Evolutionary conservation across 805 yeast genomes (phyloP).

Genomic region (Torulaspora maleeae): DNA sequence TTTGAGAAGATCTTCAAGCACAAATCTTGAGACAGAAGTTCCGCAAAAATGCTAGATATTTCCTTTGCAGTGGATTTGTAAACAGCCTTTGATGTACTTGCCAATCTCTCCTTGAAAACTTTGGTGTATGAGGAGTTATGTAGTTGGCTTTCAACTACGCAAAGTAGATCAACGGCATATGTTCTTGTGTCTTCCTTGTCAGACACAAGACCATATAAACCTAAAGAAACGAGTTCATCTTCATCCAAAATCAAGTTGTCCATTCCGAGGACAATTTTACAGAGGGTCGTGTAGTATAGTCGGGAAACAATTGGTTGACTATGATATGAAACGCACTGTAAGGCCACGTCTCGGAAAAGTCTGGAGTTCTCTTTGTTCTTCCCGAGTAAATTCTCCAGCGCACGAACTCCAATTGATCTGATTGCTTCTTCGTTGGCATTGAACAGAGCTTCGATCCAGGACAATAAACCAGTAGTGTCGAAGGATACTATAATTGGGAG

Average conservation of each 20-base stretch:
- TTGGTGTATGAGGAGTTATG: slow-evolving; percentile 52
- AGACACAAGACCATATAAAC: slow-evolving; percentile 74
- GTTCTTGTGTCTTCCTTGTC: slow-evolving; percentile 62
- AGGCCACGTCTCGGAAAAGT: slow-evolving; percentile 53
- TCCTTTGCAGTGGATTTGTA: slow-evolving; percentile 83
- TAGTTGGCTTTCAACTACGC: slow-evolving; percentile 55
- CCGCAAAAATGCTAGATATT: slow-evolving; percentile 69
- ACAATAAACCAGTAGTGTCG: slow-evolving; percentile 60
- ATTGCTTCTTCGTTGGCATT: slow-evolving; percentile 53
- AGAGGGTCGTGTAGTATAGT: slow-evolving; percentile 66
- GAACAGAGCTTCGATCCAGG: slow-evolving; percentile 78
- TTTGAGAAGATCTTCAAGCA: slow-evolving; percentile 62
- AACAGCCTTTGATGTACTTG: slow-evolving; percentile 73
- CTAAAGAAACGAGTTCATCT: slow-evolving; percentile 67
- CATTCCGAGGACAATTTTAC: slow-evolving; percentile 54
- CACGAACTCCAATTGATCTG: slow-evolving; percentile 60
- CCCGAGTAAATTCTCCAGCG: slow-evolving; percentile 61
- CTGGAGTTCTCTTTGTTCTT: slow-evolving; percentile 54
- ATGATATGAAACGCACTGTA: slow-evolving; percentile 64
- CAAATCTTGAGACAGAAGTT: slow-evolving; percentile 52
- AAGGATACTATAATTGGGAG: slow-evolving; percentile 54
- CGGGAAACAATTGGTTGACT: slow-evolving; percentile 50
- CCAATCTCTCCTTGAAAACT: slow-evolving; percentile 62
- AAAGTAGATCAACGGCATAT: slow-evolving; percentile 67
- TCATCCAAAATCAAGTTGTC: slow-evolving; percentile 48